phyloP scores from a whole-genome alignment of 2,329 filamentous ascomycete genomes.

The Colletotrichum navitas region DNA sequence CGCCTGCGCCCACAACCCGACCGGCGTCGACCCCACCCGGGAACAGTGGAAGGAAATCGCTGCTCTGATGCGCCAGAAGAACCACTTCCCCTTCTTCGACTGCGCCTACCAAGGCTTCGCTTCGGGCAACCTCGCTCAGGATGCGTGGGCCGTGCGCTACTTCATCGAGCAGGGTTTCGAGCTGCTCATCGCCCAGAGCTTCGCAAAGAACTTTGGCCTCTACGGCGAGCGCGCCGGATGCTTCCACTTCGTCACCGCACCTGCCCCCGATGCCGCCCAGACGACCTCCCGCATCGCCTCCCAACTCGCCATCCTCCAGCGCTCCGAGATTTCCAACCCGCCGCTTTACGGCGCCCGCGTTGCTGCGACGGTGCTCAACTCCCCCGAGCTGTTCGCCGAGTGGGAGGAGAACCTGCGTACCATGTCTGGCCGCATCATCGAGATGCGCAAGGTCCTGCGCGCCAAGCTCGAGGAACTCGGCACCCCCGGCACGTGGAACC shows the following conservation, averaged over 20 bases:
- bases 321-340: constrained; percentile 97
- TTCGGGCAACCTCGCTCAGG: constrained; percentile 85
- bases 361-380: constrained; percentile 86
- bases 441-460: constrained; percentile 86
- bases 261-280: constrained; percentile 74
- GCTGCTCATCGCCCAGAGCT: constrained; percentile 89
- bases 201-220: constrained; percentile 98
- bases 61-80: constrained; percentile 77
- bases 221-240: constrained; percentile 97
- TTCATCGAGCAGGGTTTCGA: constrained; percentile 94
- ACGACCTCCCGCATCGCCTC: constrained; percentile 78
- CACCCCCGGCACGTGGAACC: constrained; percentile 93
- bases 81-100: constrained; percentile 98
- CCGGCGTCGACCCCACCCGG: constrained; percentile 92
- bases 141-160: constrained; percentile 93
- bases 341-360: constrained; percentile 95
- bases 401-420: constrained; percentile 93
- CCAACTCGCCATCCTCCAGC: constrained; percentile 93
- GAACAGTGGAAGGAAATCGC: constrained; percentile 97
- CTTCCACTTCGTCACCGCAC: constrained; percentile 91
- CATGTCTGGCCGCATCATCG: constrained; percentile 95
- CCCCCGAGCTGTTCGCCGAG: constrained; percentile 82
- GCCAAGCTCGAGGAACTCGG: constrained; percentile 84
- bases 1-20: constrained; percentile 98
- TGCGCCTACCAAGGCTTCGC: constrained; percentile 98